phyloP scores from a whole-genome alignment of 306 rosid genomes.

The Betula pendula region DNA sequence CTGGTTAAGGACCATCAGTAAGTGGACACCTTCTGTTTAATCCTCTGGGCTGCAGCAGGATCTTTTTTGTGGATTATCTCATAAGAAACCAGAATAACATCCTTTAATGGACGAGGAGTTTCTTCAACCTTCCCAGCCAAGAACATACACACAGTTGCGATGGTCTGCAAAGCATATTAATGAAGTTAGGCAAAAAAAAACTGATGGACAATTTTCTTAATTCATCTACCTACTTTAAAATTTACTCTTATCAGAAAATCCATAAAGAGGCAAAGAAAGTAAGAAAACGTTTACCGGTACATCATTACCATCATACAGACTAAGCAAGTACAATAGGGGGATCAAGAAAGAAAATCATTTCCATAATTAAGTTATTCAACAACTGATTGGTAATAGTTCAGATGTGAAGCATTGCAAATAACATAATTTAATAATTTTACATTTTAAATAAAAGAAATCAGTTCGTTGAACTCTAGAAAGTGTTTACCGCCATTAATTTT shows the following conservation, averaged over 20 bases:
- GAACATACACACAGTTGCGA: slow-evolving; percentile 98
- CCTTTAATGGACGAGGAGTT: slow-evolving; percentile 94
- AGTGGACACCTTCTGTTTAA: slow-evolving; percentile 80
- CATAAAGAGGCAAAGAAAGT: neutral
- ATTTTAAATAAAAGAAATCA: too few relatives aligned
- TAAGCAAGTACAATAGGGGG: neutral
- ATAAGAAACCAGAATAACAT: slow-evolving; percentile 90
- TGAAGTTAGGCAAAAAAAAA: slow-evolving; percentile 31
- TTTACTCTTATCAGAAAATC: neutral
- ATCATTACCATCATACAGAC: neutral
- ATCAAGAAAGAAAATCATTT: neutral
- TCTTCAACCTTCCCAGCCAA: slow-evolving; percentile 99
- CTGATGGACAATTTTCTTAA: slow-evolving; percentile 4
- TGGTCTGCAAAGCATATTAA: slow-evolving; percentile 65
- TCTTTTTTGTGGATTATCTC: slow-evolving; percentile 93
- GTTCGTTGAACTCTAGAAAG: too few relatives aligned
- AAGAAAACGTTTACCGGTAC: neutral
- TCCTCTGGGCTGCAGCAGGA: slow-evolving; percentile 83
- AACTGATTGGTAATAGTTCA: too few relatives aligned
- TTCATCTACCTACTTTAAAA: neutral
- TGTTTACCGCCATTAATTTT: too few relatives aligned
- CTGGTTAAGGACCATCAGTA: slow-evolving; percentile 15
- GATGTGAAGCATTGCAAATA: too few relatives aligned
- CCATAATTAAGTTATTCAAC: neutral
- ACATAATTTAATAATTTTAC: too few relatives aligned